Conservation (phyloP, 108 stramenopile species). For the Stephanodiscus triporus region DNA sequence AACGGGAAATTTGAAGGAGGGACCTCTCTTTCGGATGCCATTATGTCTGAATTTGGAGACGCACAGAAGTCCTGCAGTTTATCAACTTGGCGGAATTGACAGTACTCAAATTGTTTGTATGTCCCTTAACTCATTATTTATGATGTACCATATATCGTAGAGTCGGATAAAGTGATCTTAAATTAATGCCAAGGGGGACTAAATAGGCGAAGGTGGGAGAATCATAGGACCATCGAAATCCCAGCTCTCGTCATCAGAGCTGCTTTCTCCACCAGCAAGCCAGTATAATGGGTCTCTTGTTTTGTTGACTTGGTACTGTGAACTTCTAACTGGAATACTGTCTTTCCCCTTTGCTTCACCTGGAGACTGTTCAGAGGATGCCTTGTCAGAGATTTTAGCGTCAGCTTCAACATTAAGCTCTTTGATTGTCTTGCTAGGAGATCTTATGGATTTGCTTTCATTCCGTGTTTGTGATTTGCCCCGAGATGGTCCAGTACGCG, state of each 20-base stretch:
- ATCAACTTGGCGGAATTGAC: neutral
- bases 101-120: no score
- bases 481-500: neutral
- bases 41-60: no score
- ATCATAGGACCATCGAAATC: constrained; percentile 54
- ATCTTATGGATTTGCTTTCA: neutral
- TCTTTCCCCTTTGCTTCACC: neutral
- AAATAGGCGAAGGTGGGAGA: constrained; percentile 38
- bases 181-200: neutral
- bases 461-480: neutral
- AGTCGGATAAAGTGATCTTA: no score
- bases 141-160: no score
- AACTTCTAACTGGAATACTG: neutral
- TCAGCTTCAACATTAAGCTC: neutral
- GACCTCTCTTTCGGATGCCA: no score
- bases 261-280: constrained; percentile 35
- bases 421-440: neutral
- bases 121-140: no score
- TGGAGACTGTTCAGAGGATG: constrained; percentile 1
- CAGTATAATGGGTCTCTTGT: constrained; percentile 18
- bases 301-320: neutral
- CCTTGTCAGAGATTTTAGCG: neutral
- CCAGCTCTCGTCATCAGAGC: constrained; percentile 47
- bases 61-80: no score
- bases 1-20: constrained; percentile 16